Conservation (phyloP, 1,284 basidiomycete genomes). For the Puccinia horiana region DNA sequence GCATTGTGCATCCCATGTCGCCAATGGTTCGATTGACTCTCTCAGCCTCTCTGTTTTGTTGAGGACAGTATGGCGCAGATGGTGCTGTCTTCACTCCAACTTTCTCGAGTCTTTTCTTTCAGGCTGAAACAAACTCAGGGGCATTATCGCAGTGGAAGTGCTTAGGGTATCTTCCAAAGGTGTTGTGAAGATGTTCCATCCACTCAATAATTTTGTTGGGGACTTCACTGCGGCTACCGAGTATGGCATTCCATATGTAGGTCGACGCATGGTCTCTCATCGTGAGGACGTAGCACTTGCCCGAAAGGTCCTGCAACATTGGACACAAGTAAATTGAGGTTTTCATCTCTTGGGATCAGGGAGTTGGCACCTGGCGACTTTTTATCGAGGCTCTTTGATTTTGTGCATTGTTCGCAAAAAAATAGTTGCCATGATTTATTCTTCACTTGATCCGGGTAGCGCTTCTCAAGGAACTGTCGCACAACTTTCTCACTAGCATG, state of each 20-base stretch:
- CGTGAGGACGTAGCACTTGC: not conserved
- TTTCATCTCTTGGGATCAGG: not conserved
- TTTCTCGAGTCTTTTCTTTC: not conserved
- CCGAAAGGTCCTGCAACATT: constrained; percentile 17
- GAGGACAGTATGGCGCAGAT: not conserved
- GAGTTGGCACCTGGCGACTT: not conserved
- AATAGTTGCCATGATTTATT: not conserved
- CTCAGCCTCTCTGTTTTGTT: constrained; percentile 34
- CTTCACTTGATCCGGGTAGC: not conserved
- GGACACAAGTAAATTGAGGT: not conserved
- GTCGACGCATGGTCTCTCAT: constrained; percentile 13
- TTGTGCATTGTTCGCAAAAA: not conserved
- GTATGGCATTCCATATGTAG: not conserved
- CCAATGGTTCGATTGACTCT: constrained; percentile 18
- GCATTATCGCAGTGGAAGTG: not conserved
- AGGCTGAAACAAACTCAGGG: not conserved
- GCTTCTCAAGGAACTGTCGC: not conserved
- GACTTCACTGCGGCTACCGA: not conserved
- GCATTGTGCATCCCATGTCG: constrained; percentile 21
- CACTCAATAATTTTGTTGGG: not conserved
- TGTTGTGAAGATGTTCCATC: not conserved
- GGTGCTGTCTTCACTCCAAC: not conserved
- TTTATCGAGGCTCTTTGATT: not conserved
- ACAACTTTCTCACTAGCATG: not conserved
- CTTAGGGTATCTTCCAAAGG: not conserved